Conservation (phyloP, 2,329 filamentous ascomycete genomes). For the Fusarium oligoseptatum region DNA sequence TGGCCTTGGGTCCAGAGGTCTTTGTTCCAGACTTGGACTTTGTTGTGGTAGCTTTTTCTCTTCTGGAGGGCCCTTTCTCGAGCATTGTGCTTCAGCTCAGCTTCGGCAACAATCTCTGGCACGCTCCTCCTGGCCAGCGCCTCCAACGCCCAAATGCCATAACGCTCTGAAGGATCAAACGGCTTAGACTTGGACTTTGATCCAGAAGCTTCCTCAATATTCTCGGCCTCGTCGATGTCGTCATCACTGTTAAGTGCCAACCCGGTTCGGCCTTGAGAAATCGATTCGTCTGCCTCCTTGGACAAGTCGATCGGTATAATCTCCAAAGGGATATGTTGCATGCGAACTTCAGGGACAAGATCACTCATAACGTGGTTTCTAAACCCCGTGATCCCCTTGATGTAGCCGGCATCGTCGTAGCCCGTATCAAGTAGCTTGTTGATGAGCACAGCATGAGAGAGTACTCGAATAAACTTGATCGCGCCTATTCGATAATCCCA, state of each 20-base stretch:
- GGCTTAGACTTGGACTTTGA: constrained; percentile 9
- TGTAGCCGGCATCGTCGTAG: constrained; percentile 59
- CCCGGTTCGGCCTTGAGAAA: constrained; percentile 64
- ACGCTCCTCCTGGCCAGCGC: constrained; percentile 46
- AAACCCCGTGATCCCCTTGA: constrained; percentile 76
- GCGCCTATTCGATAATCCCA: constrained; percentile 86
- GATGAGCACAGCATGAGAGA: constrained; percentile 82
- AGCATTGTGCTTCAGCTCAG: constrained; percentile 43
- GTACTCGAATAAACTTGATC: constrained; percentile 83
- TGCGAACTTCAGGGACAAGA: constrained; percentile 79
- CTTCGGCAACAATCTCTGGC: constrained; percentile 45
- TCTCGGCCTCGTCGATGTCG: constrained; percentile 64
- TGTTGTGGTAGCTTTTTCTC: constrained; percentile 26
- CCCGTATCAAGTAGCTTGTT: constrained; percentile 61
- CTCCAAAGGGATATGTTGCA: constrained; percentile 81
- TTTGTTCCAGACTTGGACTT: constrained; percentile 34
- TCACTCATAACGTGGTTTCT: constrained; percentile 82
- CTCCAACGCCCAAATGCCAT: constrained; percentile 56
- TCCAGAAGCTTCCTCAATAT: constrained; percentile 20
- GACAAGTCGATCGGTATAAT: constrained; percentile 84
- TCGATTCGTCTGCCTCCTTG: constrained; percentile 75
- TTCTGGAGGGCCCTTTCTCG: constrained; percentile 26
- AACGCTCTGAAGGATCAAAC: constrained; percentile 76
- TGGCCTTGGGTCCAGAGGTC: constrained; percentile 18
- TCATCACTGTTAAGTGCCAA: constrained; percentile 76